phyloP scores from a whole-genome alignment of 768 basidiomycete species.

The Boletellus emodensis region DNA sequence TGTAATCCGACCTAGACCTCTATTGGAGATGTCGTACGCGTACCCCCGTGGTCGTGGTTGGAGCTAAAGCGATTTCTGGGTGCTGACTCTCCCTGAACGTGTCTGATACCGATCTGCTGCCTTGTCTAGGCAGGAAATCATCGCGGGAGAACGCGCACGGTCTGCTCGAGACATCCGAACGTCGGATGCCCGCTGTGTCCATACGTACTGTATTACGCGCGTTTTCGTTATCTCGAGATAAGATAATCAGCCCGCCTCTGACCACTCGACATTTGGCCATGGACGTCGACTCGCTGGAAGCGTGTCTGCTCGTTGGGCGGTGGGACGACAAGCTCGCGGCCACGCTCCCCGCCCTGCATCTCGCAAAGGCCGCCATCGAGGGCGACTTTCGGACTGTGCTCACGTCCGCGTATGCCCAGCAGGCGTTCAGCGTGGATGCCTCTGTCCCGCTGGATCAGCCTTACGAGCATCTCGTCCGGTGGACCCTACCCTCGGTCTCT shows the following conservation, averaged over 20 bases:
- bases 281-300: slow-evolving; percentile 41
- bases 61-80: background rate
- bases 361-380: slow-evolving; percentile 54
- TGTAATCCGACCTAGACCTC: no score
- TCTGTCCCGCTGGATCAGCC: slow-evolving; percentile 36
- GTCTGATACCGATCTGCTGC: background rate
- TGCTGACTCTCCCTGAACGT: background rate
- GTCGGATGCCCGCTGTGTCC: no score
- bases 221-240: background rate
- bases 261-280: no score
- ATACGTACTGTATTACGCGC: no score
- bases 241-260: background rate
- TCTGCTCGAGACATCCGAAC: no score
- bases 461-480: slow-evolving; percentile 35
- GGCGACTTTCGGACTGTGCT: slow-evolving; percentile 56
- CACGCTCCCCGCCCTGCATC: slow-evolving; percentile 24
- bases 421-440: slow-evolving; percentile 35
- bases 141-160: background rate
- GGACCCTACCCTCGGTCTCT: slow-evolving; percentile 25
- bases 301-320: slow-evolving; percentile 50
- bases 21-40: no score
- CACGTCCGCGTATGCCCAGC: slow-evolving; percentile 41
- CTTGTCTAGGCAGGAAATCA: background rate
- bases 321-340: slow-evolving; percentile 33
- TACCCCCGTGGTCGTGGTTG: no score